Evolutionary conservation across 371 early-diverging fungal species (phyloP).

Genomic region (Nematocida displodere): DNA sequence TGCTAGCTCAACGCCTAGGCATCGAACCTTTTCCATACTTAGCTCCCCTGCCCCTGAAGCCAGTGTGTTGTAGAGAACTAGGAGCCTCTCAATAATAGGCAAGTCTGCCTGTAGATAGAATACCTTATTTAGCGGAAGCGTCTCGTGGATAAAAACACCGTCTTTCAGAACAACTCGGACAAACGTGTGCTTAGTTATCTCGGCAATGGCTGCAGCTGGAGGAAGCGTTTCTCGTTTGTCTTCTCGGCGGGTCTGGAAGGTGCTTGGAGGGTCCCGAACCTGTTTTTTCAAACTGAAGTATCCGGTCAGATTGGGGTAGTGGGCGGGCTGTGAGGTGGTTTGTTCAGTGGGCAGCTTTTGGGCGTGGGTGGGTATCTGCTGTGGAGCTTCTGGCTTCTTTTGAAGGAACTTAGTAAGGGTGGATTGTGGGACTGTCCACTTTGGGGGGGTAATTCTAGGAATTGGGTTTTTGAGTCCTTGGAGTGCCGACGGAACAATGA

Average conservation of each 20-base stretch:
- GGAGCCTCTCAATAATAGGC: not conserved
- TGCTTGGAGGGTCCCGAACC: not conserved
- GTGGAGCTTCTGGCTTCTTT: too few species aligned
- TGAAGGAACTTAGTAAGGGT: conserved; percentile 2
- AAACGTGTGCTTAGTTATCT: not conserved
- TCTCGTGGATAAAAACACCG: not conserved
- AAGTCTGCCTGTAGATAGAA: conserved; percentile 30
- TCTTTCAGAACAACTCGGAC: not conserved
- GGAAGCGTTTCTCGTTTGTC: not conserved
- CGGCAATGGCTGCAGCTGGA: not conserved
- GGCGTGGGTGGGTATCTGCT: too few species aligned
- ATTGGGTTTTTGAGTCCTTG: conserved; percentile 87
- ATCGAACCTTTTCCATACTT: not conserved
- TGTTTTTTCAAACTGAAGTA: not conserved
- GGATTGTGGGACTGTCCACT: conserved; percentile 69
- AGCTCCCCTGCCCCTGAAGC: not conserved
- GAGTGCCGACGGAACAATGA: conserved; percentile 95
- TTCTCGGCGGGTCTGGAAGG: not conserved
- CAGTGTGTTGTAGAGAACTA: not conserved
- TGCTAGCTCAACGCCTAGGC: not conserved
- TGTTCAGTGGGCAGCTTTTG: too few species aligned
- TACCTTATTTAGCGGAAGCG: not conserved
- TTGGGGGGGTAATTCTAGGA: conserved; percentile 76
- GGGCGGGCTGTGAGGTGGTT: too few species aligned
- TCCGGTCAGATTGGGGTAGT: too few species aligned